These are phyloP conservation scores for Cyberlindnera mrakii DNA, from an alignment of 805 yeast genomes.

Conservation along the genomic window DNA sequence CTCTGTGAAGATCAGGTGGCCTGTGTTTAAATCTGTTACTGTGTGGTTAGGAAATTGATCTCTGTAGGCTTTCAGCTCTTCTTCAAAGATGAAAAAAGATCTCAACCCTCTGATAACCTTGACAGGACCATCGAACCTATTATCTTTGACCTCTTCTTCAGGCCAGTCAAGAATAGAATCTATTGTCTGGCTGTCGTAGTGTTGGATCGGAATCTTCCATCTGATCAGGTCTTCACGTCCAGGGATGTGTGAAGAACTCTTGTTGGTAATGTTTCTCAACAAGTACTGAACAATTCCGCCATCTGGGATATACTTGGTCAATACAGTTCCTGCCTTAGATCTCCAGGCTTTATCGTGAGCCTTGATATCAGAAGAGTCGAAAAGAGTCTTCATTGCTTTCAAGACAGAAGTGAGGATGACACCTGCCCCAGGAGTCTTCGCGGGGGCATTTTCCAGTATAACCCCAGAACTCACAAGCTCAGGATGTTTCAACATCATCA, in stretches of 20 bases:
- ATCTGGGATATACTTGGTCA: constrained; percentile 19
- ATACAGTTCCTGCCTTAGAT: constrained; percentile 17
- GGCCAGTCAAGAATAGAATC: constrained; percentile 29
- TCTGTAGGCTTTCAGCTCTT: constrained; percentile 21
- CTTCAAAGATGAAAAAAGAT: constrained; percentile 32
- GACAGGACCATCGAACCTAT: constrained; percentile 29
- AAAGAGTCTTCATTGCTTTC: constrained; percentile 35
- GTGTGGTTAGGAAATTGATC: constrained; percentile 24
- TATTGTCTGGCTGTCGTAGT: constrained; percentile 17
- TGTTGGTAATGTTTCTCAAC: constrained; percentile 29
- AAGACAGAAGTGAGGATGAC: constrained; percentile 28
- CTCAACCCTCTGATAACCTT: constrained; percentile 33
- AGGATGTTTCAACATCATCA: constrained; percentile 34
- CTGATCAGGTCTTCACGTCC: constrained; percentile 14
- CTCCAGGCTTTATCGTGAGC: constrained; percentile 23
- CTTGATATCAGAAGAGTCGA: constrained; percentile 17
- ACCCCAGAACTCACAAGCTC: constrained; percentile 32
- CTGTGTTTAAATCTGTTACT: constrained; percentile 21
- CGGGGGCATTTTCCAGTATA: constrained; percentile 44
- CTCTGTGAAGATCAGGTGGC: constrained; percentile 35
- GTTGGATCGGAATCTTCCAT: constrained; percentile 27
- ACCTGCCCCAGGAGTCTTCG: constrained; percentile 25
- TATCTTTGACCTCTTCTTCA: constrained; percentile 14
- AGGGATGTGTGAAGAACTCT: constrained; percentile 16
- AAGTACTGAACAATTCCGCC: constrained; percentile 29